Evolutionary conservation across 352 stramenopile genomes (phyloP).

Genomic region (Phytophthora idaei): DNA sequence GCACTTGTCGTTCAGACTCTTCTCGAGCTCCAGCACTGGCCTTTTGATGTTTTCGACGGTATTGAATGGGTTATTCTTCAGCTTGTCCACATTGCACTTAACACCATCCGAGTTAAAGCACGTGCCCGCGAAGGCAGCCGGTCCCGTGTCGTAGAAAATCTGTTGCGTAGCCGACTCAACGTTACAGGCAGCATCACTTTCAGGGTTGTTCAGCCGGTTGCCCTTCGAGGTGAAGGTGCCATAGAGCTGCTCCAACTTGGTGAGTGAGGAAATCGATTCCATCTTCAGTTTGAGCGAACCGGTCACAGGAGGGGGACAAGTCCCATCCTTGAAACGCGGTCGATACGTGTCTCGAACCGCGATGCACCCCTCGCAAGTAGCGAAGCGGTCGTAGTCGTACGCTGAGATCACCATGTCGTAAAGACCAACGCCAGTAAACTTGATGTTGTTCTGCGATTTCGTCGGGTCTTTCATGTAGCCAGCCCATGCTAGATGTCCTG

Average conservation of each 20-base stretch:
- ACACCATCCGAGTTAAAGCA: not conserved
- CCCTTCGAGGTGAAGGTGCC: not conserved
- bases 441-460: conserved; percentile 36
- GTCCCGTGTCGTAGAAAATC: conserved; percentile 7
- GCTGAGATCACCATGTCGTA: conserved; percentile 47
- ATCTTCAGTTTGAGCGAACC: not conserved
- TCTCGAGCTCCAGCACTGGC: not conserved
- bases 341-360: conserved; percentile 50
- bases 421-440: conserved; percentile 40
- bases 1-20: conserved; percentile 3
- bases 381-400: conserved; percentile 39
- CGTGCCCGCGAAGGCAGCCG: not conserved
- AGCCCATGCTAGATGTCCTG: conserved; percentile 28
- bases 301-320: not conserved
- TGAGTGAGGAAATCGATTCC: not conserved
- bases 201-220: conserved; percentile 12
- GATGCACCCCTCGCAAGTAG: conserved; percentile 50
- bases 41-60: not conserved
- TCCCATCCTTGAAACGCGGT: conserved; percentile 19
- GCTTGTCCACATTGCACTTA: conserved; percentile 7
- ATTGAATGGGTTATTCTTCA: conserved; percentile 14
- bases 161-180: not conserved
- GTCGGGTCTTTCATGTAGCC: conserved; percentile 39
- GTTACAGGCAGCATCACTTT: conserved; percentile 2
- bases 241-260: not conserved